Conservation (phyloP, 768 basidiomycete species). For the Suillus subluteus region DNA sequence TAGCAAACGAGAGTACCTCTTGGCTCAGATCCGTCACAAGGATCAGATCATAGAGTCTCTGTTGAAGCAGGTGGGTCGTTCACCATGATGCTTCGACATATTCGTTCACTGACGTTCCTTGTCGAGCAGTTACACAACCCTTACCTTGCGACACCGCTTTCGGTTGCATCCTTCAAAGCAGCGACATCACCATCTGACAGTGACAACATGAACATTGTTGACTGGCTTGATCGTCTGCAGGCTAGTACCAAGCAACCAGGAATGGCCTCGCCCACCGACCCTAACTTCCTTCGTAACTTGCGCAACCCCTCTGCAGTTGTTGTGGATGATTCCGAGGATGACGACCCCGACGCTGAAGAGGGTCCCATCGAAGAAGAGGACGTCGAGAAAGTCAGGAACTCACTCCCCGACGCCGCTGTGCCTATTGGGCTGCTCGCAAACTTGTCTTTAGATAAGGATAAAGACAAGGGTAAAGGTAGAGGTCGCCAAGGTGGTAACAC, state of each 20-base stretch:
- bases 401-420: slow-evolving; percentile 70
- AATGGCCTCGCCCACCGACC: slow-evolving; percentile 36
- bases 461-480: slow-evolving; percentile 45
- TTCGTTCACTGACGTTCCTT: slow-evolving; percentile 8
- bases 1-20: slow-evolving; percentile 85
- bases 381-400: slow-evolving; percentile 49
- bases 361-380: slow-evolving; percentile 40
- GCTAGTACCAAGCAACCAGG: slow-evolving; percentile 56
- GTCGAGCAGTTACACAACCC: slow-evolving; percentile 71
- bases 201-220: slow-evolving; percentile 67
- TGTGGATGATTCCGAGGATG: slow-evolving; percentile 45
- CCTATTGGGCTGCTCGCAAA: slow-evolving; percentile 79
- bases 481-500: slow-evolving; percentile 29
- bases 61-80: slow-evolving; percentile 68
- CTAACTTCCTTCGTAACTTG: slow-evolving; percentile 34
- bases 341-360: slow-evolving; percentile 34
- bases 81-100: not conserved
- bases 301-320: slow-evolving; percentile 37
- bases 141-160: slow-evolving; percentile 76
- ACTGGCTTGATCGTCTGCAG: slow-evolving; percentile 75
- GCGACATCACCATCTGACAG: slow-evolving; percentile 78
- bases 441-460: slow-evolving; percentile 62
- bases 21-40: slow-evolving; percentile 87
- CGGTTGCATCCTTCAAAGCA: slow-evolving; percentile 78
- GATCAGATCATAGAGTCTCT: slow-evolving; percentile 85